Conservation (phyloP, 305 asterid species). For the Rubia peregrina region DNA sequence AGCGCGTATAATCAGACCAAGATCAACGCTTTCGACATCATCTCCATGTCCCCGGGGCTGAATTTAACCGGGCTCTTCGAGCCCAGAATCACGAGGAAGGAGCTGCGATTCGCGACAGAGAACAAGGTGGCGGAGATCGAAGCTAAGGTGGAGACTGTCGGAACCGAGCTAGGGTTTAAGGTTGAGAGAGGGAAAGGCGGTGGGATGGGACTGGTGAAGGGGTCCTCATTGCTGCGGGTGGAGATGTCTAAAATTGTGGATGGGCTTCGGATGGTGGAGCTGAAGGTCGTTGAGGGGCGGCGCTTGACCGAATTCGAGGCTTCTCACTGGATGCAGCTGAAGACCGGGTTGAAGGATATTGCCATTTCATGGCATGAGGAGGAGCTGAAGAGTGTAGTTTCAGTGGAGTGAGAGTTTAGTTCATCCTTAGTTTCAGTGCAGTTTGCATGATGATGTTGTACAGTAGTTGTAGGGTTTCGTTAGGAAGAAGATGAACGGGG, state of each 20-base stretch:
- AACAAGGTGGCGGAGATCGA: constrained; percentile 37
- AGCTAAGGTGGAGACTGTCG: constrained; percentile 40
- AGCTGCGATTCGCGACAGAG: constrained; percentile 53
- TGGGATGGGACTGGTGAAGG: constrained; percentile 48
- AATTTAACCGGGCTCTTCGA: constrained; percentile 63
- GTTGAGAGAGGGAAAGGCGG: constrained; percentile 42
- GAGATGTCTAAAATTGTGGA: constrained; percentile 48
- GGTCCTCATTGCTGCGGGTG: constrained; percentile 35
- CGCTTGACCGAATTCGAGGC: constrained; percentile 37
- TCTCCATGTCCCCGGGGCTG: constrained; percentile 68
- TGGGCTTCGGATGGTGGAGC: constrained; percentile 59
- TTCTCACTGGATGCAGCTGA: constrained; percentile 55
- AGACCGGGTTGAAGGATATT: constrained; percentile 38
- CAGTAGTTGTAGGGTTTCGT: neutral
- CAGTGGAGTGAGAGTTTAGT: neutral
- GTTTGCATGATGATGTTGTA: neutral
- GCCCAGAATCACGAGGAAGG: constrained; percentile 35
- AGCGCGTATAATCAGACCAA: constrained; percentile 17
- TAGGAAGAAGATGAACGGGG: neutral
- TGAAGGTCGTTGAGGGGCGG: constrained; percentile 52
- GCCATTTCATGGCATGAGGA: constrained; percentile 42
- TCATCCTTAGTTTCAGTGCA: too few relatives aligned
- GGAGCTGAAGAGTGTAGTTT: constrained; percentile 14
- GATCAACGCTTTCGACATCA: constrained; percentile 73
- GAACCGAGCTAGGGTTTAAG: constrained; percentile 45